A percentile compares a stretch with the other conserved stretches of the same genome.
Conservation (phyloP, 768 basidiomycete genomes). For the Boletus pseudopeckii region DNA sequence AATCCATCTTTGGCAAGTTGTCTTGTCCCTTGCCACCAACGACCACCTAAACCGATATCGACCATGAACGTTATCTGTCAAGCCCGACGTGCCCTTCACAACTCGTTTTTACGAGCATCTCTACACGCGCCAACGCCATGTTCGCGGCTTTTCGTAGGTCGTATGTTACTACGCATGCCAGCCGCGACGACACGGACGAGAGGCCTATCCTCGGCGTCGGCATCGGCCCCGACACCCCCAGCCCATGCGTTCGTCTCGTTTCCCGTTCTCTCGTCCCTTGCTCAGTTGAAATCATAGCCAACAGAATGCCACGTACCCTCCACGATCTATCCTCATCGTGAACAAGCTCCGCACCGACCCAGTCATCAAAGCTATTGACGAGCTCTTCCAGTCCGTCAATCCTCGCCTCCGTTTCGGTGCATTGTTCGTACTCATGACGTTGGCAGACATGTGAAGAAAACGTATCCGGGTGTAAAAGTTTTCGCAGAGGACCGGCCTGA, state of each 20-base stretch:
- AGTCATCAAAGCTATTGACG: constrained; percentile 72
- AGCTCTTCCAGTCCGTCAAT: constrained; percentile 59
- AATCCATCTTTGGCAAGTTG: constrained; percentile 14
- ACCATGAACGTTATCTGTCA: constrained; percentile 21
- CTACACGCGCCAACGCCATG: not conserved
- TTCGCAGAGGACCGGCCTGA: constrained; percentile 66
- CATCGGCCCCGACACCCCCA: not conserved
- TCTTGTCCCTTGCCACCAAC: not conserved
- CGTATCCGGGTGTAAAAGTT: constrained; percentile 59
- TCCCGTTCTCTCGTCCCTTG: constrained; percentile 2
- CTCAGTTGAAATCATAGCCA: constrained; percentile 29
- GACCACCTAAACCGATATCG: not conserved
- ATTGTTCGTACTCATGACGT: not conserved
- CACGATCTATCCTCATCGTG: constrained; percentile 68
- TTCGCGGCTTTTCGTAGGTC: not conserved
- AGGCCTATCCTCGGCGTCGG: constrained; percentile 13
- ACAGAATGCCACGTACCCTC: constrained; percentile 34
- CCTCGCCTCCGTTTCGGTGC: not conserved
- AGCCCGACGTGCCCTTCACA: constrained; percentile 22
- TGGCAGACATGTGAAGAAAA: constrained; percentile 52
- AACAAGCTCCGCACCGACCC: constrained; percentile 79
- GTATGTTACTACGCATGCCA: not conserved
- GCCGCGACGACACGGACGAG: constrained; percentile 4
- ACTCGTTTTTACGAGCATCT: constrained; percentile 16
- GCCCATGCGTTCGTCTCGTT: constrained; percentile 22